Percentiles rank a stretch among this genome's conserved stretches.
These are phyloP conservation scores for Fusarium nodosum DNA, from an alignment of 2,329 filamentous ascomycete genomes.

Conservation along the genomic window DNA sequence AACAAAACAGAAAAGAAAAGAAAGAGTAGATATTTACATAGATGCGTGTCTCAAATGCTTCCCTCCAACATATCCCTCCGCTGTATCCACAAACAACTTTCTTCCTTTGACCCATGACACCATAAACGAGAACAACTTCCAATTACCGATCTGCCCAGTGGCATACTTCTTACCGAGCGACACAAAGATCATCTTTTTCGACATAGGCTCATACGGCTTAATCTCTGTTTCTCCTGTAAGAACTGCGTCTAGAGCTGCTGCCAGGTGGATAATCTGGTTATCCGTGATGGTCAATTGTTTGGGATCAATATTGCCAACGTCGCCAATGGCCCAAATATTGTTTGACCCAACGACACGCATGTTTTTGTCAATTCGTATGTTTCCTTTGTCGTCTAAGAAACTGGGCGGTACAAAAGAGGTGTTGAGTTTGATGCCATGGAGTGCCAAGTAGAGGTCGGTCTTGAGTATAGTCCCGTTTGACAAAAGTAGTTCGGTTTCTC, in stretches of 20 bases:
- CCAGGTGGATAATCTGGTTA: constrained; percentile 53
- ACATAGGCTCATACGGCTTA: constrained; percentile 39
- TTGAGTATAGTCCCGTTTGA: constrained; percentile 51
- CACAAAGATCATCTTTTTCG: constrained; percentile 51
- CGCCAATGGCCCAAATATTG: constrained; percentile 61
- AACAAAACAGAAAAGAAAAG: not conserved
- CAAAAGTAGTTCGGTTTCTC: constrained; percentile 47
- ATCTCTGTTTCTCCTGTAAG: constrained; percentile 36
- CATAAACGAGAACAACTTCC: constrained; percentile 52
- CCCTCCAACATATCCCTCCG: constrained; percentile 50
- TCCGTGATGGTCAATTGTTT: constrained; percentile 56
- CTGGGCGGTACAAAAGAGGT: constrained; percentile 55
- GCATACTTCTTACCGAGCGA: constrained; percentile 49
- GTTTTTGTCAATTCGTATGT: constrained; percentile 53
- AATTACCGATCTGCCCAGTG: constrained; percentile 53
- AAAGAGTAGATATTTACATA: constrained; percentile 38
- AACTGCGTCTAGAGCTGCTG: constrained; percentile 49
- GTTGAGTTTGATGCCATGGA: constrained; percentile 61
- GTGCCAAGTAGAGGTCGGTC: constrained; percentile 60
- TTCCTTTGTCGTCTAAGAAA: constrained; percentile 53
- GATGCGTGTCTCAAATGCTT: constrained; percentile 49
- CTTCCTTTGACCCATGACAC: constrained; percentile 54
- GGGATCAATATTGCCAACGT: constrained; percentile 57
- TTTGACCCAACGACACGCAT: constrained; percentile 52
- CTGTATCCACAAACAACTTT: constrained; percentile 52